Percentiles rank a stretch among this genome's conserved stretches.
Evolutionary conservation across 1,284 basidiomycete species (phyloP).

Genomic region (Cerrena zonata): DNA sequence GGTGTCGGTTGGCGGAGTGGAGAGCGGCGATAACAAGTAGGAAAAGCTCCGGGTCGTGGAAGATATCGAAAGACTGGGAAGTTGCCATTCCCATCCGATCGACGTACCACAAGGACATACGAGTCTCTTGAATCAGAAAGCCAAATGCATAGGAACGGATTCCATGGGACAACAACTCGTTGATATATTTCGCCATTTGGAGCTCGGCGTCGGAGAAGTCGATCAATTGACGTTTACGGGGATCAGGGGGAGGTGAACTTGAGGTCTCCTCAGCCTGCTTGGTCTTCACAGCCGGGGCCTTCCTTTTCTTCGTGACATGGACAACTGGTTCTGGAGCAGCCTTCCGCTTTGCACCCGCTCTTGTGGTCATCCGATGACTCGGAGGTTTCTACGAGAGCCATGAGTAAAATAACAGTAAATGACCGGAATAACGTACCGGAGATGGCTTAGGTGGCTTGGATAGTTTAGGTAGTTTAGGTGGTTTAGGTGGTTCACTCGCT

Average conservation of each 20-base stretch:
- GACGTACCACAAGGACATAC: slow-evolving; percentile 1
- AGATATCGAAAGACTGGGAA: slow-evolving; percentile 15
- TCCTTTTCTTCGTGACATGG: not conserved
- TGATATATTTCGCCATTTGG: not conserved
- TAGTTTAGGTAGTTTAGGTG: too few relatives aligned
- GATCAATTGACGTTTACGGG: too few relatives aligned
- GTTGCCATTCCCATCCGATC: slow-evolving; percentile 13
- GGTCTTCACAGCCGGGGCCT: not conserved
- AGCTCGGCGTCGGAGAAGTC: not conserved
- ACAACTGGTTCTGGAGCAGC: not conserved
- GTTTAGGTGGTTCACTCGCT: too few relatives aligned
- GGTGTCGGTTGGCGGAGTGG: not conserved
- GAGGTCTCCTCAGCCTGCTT: too few relatives aligned
- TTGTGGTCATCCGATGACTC: too few relatives aligned
- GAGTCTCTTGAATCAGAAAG: not conserved
- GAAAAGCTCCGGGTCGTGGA: slow-evolving; percentile 11
- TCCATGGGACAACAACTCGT: slow-evolving; percentile 3
- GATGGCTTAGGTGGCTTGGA: too few relatives aligned
- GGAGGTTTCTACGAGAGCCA: not conserved
- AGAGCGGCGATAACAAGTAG: slow-evolving; percentile 16
- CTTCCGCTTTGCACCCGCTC: too few relatives aligned
- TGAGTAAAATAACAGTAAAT: not conserved
- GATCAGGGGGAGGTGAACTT: too few relatives aligned
- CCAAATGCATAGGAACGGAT: not conserved
- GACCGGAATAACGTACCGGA: not conserved